phyloP scores from a whole-genome alignment of 2,329 filamentous ascomycete genomes.

The Lasiodiplodia citricola region DNA sequence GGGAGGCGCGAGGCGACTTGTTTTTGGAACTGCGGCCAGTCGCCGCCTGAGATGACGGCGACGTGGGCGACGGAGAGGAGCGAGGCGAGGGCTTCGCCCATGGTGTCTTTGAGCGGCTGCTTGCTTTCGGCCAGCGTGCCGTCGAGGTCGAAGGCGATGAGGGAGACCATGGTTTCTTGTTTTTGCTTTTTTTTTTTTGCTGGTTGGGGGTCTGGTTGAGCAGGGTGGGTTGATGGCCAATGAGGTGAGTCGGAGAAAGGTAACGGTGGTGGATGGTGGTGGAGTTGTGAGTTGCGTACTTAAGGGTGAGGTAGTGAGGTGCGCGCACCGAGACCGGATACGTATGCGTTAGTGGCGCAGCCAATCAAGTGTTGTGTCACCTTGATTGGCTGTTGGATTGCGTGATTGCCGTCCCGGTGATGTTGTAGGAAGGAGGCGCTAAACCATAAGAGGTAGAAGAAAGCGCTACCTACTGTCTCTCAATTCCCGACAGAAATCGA shows the following conservation, averaged over 20 bases:
- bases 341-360: not conserved
- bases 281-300: not conserved
- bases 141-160: constrained; percentile 48
- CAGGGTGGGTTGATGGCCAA: not conserved
- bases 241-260: too few species aligned
- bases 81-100: constrained; percentile 41
- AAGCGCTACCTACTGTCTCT: too few species aligned
- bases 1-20: constrained; percentile 48
- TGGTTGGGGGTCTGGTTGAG: too few species aligned
- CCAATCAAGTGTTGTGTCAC: too few species aligned
- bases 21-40: constrained; percentile 51
- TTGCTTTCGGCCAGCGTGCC: constrained; percentile 46
- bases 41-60: constrained; percentile 49
- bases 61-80: constrained; percentile 49
- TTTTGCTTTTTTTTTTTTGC: not conserved
- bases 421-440: too few species aligned
- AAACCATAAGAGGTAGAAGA: too few species aligned
- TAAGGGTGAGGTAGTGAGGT: not conserved
- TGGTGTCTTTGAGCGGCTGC: constrained; percentile 41
- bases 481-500: too few species aligned
- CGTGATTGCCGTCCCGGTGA: too few species aligned
- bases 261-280: not conserved
- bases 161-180: constrained; percentile 36
- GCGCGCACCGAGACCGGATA: not conserved
- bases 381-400: too few species aligned